Evolutionary conservation across 352 stramenopile genomes (phyloP), one percentile per base, ranked within the genome.

Genomic region (Globisporangium irregulare): DNA sequence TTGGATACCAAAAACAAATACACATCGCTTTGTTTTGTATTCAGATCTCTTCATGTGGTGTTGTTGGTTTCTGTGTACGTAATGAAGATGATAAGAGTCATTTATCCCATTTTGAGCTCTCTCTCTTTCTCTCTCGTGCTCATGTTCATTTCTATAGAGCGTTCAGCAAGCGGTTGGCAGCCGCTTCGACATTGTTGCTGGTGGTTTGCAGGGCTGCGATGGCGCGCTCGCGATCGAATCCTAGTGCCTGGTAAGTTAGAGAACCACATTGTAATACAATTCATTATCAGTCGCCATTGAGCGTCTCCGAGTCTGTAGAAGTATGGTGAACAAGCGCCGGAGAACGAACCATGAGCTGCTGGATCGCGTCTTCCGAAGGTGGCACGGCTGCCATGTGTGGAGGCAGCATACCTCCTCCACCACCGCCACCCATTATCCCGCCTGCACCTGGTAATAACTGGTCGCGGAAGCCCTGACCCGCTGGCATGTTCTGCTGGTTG

Each of bases 151-250:
- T 64, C 72, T 77, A 85, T 43, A 92, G 65, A 55, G 79, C 85
- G 62, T 96, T 96, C 54, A 95, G 62, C 14, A 95, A 67, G 1
- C 86, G 86, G 75, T 95, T 95, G 58, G 88, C 88, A 1, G 88
- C 88, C 8, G 85, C 86, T 73, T 96, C 86, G n/a, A 96, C 85
- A 59, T 96, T 96, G 75, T 94, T 94, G 66, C 90, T 76, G 10
- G 85, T 87, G 12, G 80, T 75, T 64, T 87, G 86, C 64, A 96
- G 76, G 25, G 88, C 88, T 22, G 75, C 76, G n/a, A 93, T 75
- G 24, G 86, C 77, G 34, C 77, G 83, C 56, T 91, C 85, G 41
- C 85, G 81, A 50, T 93, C 83, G 57, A 93, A 93, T 5, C 85
- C 85, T 12, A 93, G 76, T 10, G 81, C 81, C 84, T 90, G 43